Evolutionary conservation across 2,329 filamentous ascomycete genomes (phyloP).

Genomic region (Seiridium cupressi): DNA sequence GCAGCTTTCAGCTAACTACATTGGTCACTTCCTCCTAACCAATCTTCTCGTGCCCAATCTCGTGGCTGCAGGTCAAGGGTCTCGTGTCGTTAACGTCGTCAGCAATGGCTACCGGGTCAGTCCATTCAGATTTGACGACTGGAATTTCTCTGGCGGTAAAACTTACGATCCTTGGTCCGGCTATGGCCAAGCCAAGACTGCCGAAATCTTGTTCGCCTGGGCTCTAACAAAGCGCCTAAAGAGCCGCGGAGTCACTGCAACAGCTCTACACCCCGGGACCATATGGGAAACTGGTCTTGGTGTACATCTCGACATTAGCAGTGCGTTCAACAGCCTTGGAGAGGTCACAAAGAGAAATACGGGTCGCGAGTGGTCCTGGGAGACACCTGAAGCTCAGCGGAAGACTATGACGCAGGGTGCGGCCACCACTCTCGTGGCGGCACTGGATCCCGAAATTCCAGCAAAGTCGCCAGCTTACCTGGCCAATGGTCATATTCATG

Average conservation of each 20-base stretch:
- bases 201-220: constrained; percentile 40
- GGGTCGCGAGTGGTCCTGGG: constrained; percentile 14
- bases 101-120: constrained; percentile 36
- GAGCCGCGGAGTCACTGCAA: constrained; percentile 25
- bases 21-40: constrained; percentile 47
- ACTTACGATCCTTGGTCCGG: constrained; percentile 38
- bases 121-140: constrained; percentile 40
- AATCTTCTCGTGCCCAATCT: constrained; percentile 43
- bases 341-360: constrained; percentile 22
- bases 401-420: constrained; percentile 35
- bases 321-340: constrained; percentile 15
- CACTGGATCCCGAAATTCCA: constrained; percentile 35
- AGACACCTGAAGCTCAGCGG: constrained; percentile 22
- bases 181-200: constrained; percentile 47
- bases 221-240: constrained; percentile 30
- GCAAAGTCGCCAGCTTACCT: constrained; percentile 34
- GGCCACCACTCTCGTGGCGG: constrained; percentile 39
- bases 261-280: constrained; percentile 31
- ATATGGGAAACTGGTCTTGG: not conserved
- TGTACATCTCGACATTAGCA: not conserved
- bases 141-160: constrained; percentile 33
- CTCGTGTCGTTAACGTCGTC: constrained; percentile 40
- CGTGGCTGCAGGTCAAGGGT: constrained; percentile 30
- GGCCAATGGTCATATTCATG: constrained; percentile 35
- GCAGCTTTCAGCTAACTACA: constrained; percentile 46